A percentile compares a stretch with the other conserved stretches of the same genome.
These are phyloP conservation scores for Calcarisporium arbuscula DNA, from an alignment of 2,329 filamentous ascomycete species.

Conservation along the genomic window DNA sequence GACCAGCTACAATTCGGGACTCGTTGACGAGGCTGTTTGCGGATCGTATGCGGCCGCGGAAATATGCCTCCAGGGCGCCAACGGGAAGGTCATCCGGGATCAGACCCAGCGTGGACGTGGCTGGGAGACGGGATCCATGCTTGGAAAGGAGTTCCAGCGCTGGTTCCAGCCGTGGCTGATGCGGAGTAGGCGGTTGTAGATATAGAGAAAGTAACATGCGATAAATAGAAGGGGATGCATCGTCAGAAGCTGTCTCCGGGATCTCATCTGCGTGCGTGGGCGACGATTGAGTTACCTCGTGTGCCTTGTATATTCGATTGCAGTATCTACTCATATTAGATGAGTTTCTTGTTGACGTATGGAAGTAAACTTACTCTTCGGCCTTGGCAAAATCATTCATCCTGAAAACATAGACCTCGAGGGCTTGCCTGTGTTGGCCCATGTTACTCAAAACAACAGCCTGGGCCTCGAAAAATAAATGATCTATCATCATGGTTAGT, in stretches of 20 bases:
- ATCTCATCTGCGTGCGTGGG: conserved; percentile 26
- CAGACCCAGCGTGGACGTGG: conserved; percentile 75
- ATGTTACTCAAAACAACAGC: conserved; percentile 91
- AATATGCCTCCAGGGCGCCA: conserved; percentile 78
- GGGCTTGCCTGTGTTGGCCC: conserved; percentile 87
- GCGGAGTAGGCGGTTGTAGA: conserved; percentile 68
- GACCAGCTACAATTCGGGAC: conserved; percentile 66
- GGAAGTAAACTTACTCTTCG: conserved; percentile 74
- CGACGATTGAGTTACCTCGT: conserved; percentile 36
- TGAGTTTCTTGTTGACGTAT: background rate
- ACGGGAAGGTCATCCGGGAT: conserved; percentile 79
- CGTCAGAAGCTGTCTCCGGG: conserved; percentile 31
- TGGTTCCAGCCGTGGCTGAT: conserved; percentile 67
- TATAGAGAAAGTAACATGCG: conserved; percentile 87
- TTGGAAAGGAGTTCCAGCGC: conserved; percentile 84
- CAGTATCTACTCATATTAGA: conserved; percentile 59
- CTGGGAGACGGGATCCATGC: conserved; percentile 86
- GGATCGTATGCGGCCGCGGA: conserved; percentile 80
- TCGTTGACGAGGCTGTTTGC: conserved; percentile 79
- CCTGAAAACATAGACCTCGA: conserved; percentile 98
- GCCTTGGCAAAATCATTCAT: conserved; percentile 81
- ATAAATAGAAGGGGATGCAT: conserved; percentile 72
- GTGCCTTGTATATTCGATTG: conserved; percentile 70
- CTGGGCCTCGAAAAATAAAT: conserved; percentile 80
- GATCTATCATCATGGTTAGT: conserved; percentile 44